Base-by-base conservation (phyloP, 345 rosid species). In the Xanthoceras sorbifolium region DNA sequence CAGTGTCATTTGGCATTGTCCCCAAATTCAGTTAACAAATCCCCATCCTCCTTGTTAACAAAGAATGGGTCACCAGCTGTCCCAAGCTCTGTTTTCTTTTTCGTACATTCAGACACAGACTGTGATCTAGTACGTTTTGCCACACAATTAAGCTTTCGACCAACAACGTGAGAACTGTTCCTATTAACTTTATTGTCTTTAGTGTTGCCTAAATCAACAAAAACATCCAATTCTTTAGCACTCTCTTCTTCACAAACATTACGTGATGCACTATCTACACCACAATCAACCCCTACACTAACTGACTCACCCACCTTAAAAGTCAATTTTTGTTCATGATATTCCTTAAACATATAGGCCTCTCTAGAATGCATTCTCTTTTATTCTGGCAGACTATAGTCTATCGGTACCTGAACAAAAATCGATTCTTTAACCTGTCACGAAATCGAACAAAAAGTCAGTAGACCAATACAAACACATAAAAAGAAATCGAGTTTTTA, bases 51-150 rank as follows among this genome's bases (percentile, higher is more conserved):
- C 62, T 60, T 54, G 31, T 61, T 69, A 6, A 68, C 18, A 48
- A 32, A 36, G 5, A 68, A 14, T 4, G 76, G 66, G 28, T 64
- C n/a, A 23, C 79, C 44, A 42, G 44, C 70, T 9, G 76, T 68
- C 52, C 75, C 76, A 34, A 32, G 71, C 61, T 64, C 74, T 50
- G 31, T 34, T 25, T 64, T 64, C 34, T 42, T 71, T 31, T 28
- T 22, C 9, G 25, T 36, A 23, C 26, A 29, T 61, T 60, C 78
- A 55, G 23, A 23, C 59, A 3, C 42, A 28, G 54, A 29, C 18
- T 31, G 78, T 50, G 85, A 79, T 75, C 76, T 73, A 18, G 73
- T 79, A n/a, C 75, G 76, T 40, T 31, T 67, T 11, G 82, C 79
- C 76, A 74, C 79, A 31, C 55, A 74, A 54, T 40, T 40, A 28